A percentile compares a stretch with the other conserved stretches of the same genome.
These are phyloP conservation scores for Phaeosphaeriaceae sp. DNA, from an alignment of 2,329 filamentous ascomycete species.

Conservation along the genomic window DNA sequence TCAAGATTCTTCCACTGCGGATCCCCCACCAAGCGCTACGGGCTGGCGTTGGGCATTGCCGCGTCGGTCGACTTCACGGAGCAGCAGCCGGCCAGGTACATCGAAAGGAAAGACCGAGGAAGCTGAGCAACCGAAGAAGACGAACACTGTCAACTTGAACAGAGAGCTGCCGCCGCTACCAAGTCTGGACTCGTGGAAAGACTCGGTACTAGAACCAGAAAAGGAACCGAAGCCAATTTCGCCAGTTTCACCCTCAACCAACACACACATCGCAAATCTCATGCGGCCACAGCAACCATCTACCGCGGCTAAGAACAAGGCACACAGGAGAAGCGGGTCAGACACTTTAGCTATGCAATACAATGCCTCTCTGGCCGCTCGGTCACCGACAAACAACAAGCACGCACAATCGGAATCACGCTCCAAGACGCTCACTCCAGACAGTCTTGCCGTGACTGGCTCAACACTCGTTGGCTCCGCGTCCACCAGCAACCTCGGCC, in stretches of 20 bases:
- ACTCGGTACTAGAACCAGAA: conserved; percentile 18
- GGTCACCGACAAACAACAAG: conserved; percentile 23
- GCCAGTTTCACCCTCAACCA: conserved; percentile 29
- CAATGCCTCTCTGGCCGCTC: conserved; percentile 25
- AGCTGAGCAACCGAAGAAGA: conserved; percentile 29
- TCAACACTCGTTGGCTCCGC: conserved; percentile 37
- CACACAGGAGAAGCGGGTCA: conserved; percentile 41
- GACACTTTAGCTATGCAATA: conserved; percentile 37
- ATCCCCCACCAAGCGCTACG: conserved; percentile 34
- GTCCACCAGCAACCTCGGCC: conserved; percentile 29
- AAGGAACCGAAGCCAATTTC: conserved; percentile 34
- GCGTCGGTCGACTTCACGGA: conserved; percentile 42
- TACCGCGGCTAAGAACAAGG: conserved; percentile 33
- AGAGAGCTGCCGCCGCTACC: conserved; percentile 58
- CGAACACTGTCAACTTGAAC: conserved; percentile 53
- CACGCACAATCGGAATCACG: conserved; percentile 16
- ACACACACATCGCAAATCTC: conserved; percentile 43
- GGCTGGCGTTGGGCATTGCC: conserved; percentile 51
- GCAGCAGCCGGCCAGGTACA: conserved; percentile 40
- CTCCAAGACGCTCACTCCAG: conserved; percentile 18
- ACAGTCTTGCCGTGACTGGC: conserved; percentile 13
- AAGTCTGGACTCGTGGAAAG: conserved; percentile 52
- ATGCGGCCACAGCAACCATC: conserved; percentile 45
- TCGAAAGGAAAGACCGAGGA: conserved; percentile 35
- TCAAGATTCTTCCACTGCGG: conserved; percentile 22